A percentile compares a stretch with the other conserved stretches of the same genome.
phyloP scores from a whole-genome alignment of 371 early-diverging fungal genomes.

The Actinomucor elegans region DNA sequence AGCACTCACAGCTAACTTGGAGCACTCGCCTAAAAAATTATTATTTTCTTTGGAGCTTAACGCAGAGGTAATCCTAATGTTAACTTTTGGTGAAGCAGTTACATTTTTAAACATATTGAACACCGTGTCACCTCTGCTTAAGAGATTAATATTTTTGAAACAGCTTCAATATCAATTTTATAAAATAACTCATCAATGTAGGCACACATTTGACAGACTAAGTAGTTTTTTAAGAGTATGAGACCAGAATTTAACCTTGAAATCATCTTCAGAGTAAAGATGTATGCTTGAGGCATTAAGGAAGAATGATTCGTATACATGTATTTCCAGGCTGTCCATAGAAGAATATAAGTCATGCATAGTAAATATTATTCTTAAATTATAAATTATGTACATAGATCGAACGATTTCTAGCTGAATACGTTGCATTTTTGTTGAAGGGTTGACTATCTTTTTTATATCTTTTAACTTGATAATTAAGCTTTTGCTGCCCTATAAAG shows the following conservation, averaged over 20 bases:
- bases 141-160: constrained; percentile 19
- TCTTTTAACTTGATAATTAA: constrained; percentile 16
- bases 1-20: constrained; percentile 15
- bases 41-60: constrained; percentile 14
- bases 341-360: constrained; percentile 19
- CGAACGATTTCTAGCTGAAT: constrained; percentile 21
- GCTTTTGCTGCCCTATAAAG: constrained; percentile 19
- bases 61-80: constrained; percentile 17
- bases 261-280: constrained; percentile 20
- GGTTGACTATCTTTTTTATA: constrained; percentile 17
- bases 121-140: constrained; percentile 21
- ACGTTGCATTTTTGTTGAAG: constrained; percentile 12
- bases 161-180: constrained; percentile 21
- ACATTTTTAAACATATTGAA: constrained; percentile 11
- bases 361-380: constrained; percentile 11
- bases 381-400: constrained; percentile 15
- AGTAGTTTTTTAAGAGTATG: constrained; percentile 21
- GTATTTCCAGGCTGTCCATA: constrained; percentile 15
- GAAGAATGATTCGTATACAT: constrained; percentile 10
- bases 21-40: constrained; percentile 12
- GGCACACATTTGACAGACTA: constrained; percentile 17
- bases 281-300: constrained; percentile 7
- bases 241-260: constrained; percentile 21
- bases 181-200: constrained; percentile 24
- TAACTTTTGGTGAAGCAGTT: constrained; percentile 11